Conservation (phyloP, 345 rosid genomes). For the Carallia pectinifolia region DNA sequence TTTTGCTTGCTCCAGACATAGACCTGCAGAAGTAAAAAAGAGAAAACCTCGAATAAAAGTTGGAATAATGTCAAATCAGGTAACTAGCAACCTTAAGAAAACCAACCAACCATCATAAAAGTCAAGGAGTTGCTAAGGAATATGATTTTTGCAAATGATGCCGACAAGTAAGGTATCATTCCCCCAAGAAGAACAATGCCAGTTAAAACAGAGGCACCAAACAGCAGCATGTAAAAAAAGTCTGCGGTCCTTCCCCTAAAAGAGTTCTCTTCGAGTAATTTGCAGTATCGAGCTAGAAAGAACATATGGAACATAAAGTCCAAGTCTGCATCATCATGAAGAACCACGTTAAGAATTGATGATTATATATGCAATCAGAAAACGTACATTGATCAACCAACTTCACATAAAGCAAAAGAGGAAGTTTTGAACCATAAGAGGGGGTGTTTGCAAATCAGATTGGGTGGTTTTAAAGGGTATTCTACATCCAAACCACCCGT, state of each 20-base stretch:
- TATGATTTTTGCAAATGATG: conserved; percentile 81
- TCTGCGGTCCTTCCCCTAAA: conserved; percentile 98
- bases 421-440: not conserved
- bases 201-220: conserved; percentile 88
- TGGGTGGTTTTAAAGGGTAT: too few relatives aligned
- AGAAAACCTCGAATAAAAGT: not conserved
- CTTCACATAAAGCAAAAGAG: not conserved
- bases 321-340: conserved; percentile 54
- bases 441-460: too few relatives aligned
- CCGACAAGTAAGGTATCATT: conserved; percentile 90
- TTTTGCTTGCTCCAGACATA: conserved; percentile 99
- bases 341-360: not conserved
- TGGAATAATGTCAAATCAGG: conserved; percentile 7
- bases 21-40: conserved; percentile 42
- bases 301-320: conserved; percentile 99
- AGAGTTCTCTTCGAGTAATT: conserved; percentile 96
- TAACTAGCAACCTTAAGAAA: conserved; percentile 5
- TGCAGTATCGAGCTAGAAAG: conserved; percentile 97
- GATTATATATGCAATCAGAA: not conserved
- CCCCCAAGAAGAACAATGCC: conserved; percentile 90
- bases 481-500: too few relatives aligned
- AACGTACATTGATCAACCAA: conserved; percentile 3
- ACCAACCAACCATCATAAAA: conserved; percentile 88
- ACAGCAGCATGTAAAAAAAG: conserved; percentile 94
- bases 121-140: conserved; percentile 99